A percentile compares a stretch with the other conserved stretches of the same genome.
Evolutionary conservation across 768 basidiomycete genomes (phyloP).

Genomic region (Leccinum longicurvipes): DNA sequence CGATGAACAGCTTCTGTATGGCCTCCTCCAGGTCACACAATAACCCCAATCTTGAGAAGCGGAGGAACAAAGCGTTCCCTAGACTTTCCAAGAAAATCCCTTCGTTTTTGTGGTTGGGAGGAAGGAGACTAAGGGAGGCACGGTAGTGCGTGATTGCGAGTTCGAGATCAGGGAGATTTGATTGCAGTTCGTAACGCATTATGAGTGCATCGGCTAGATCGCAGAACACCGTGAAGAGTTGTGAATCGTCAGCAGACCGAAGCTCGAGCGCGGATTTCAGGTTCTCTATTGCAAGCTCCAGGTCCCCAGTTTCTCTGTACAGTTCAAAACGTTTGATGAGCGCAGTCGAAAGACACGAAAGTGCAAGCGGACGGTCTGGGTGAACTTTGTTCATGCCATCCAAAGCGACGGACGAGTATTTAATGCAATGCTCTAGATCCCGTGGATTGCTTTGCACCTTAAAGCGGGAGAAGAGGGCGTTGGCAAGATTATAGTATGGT

Average conservation of each 20-base stretch:
- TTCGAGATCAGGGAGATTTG: constrained; percentile 26
- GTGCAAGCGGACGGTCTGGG: constrained; percentile 13
- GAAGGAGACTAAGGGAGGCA: constrained; percentile 16
- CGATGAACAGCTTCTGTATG: constrained; percentile 23
- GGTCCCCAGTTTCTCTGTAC: constrained; percentile 16
- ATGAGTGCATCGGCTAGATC: constrained; percentile 29
- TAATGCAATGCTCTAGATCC: constrained; percentile 24
- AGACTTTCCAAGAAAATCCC: constrained; percentile 17
- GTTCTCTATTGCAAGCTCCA: constrained; percentile 28
- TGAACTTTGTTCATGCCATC: constrained; percentile 13
- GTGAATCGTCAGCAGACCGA: constrained; percentile 10
- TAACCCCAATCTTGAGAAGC: constrained; percentile 13
- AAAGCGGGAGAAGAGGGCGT: constrained; percentile 29
- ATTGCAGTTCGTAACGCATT: constrained; percentile 24
- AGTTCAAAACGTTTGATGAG: constrained; percentile 23
- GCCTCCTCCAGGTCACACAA: constrained; percentile 25
- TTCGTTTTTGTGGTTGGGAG: constrained; percentile 13
- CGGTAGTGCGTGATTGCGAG: constrained; percentile 25
- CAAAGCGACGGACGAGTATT: constrained; percentile 19
- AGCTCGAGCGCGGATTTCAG: constrained; percentile 21
- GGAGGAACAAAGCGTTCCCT: constrained; percentile 26
- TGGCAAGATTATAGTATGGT: constrained; percentile 29
- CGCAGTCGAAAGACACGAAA: constrained; percentile 22
- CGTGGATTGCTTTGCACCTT: constrained; percentile 16
- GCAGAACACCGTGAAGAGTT: constrained; percentile 13